phyloP scores from a whole-genome alignment of 106 monocot species.

The Dioscorea dumetorum region DNA sequence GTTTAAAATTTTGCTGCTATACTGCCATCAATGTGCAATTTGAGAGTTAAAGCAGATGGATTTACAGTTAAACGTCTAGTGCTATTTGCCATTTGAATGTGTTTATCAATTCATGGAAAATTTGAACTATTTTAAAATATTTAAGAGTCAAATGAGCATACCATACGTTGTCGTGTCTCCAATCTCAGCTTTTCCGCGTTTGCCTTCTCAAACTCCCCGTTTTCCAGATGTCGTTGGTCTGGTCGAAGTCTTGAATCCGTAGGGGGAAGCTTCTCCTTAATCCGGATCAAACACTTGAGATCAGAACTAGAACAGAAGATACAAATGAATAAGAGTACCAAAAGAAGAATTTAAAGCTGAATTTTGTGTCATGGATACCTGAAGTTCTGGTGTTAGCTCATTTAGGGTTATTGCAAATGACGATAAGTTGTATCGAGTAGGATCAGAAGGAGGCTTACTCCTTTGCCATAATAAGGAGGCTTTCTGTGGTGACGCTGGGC shows the following conservation, averaged over 20 bases:
- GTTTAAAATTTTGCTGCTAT: too few species aligned
- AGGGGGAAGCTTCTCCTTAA: constrained; percentile 70
- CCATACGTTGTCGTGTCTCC: constrained; percentile 83
- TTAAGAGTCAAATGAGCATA: constrained; percentile 1
- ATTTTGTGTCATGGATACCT: constrained; percentile 28
- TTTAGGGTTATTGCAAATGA: constrained; percentile 71
- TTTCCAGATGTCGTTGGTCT: constrained; percentile 69
- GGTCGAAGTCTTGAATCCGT: constrained; percentile 77
- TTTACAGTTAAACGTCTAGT: too few species aligned
- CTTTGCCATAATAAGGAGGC: constrained; percentile 55
- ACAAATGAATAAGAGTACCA: constrained; percentile 1
- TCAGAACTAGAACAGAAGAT: constrained; percentile 15
- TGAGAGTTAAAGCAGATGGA: too few species aligned
- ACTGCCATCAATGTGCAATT: too few species aligned
- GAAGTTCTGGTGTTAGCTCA: constrained; percentile 50
- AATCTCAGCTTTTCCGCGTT: constrained; percentile 67
- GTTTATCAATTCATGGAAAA: too few species aligned
- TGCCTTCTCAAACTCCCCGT: constrained; percentile 81
- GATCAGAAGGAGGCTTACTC: constrained; percentile 39
- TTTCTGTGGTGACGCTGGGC: constrained; percentile 11
- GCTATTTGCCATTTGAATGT: too few species aligned
- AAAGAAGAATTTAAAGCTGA: background rate
- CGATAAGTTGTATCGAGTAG: constrained; percentile 66
- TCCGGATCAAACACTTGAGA: constrained; percentile 18
- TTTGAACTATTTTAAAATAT: too few species aligned